Percentiles rank a stretch among this genome's conserved stretches.
Conservation (phyloP, 441 rosid species). For the Sinapis alba region DNA sequence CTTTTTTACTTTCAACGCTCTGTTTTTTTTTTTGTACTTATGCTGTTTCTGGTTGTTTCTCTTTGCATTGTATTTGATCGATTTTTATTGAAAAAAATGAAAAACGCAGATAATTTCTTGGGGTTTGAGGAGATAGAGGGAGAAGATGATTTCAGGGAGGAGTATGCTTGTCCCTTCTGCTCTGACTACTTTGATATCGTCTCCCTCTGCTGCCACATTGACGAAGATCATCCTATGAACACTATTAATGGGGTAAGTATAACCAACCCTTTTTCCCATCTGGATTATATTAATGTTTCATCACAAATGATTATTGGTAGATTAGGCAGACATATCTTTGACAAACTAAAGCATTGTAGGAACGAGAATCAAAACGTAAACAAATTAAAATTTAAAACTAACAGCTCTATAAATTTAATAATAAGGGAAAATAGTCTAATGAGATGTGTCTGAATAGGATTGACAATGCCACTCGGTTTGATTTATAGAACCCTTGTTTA, state of each 20-base stretch:
- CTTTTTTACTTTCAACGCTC: neutral
- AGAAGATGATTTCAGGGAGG: constrained; percentile 90
- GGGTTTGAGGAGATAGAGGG: constrained; percentile 88
- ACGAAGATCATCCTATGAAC: constrained; percentile 89
- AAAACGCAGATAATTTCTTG: constrained; percentile 75
- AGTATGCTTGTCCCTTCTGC: constrained; percentile 96
- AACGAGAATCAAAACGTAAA: too few species aligned
- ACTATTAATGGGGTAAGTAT: constrained; percentile 81
- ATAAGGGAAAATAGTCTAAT: neutral
- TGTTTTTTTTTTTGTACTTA: constrained; percentile 8
- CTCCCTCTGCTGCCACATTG: constrained; percentile 95
- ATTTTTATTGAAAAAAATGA: neutral
- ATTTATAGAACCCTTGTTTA: neutral
- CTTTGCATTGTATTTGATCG: neutral
- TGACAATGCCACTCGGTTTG: neutral
- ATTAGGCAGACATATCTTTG: neutral
- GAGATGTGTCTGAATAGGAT: neutral
- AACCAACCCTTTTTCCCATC: neutral
- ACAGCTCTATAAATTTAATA: too few species aligned
- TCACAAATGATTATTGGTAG: neutral
- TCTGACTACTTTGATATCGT: constrained; percentile 85
- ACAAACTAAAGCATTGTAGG: too few species aligned
- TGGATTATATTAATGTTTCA: neutral
- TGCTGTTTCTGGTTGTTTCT: neutral
- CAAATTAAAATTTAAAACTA: too few species aligned